phyloP scores from a whole-genome alignment of 345 rosid species.

The Pistacia integerrima region DNA sequence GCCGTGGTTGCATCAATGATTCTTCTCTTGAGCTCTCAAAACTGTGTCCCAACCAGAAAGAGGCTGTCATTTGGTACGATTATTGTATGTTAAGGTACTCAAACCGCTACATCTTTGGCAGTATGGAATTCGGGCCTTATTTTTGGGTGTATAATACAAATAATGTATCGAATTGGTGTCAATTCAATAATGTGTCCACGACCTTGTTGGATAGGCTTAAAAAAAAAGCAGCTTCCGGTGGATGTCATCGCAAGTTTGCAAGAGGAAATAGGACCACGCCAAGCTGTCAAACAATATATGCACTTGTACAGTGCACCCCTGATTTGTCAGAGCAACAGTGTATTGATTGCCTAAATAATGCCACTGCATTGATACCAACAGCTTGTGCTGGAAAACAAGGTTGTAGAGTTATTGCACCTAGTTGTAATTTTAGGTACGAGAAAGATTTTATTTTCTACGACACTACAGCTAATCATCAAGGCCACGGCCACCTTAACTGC shows the following conservation, averaged over 20 bases:
- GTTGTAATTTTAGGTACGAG: slow-evolving; percentile 18
- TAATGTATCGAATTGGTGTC: not conserved
- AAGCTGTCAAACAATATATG: slow-evolving; percentile 12
- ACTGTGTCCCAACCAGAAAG: slow-evolving; percentile 25
- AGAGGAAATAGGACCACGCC: slow-evolving; percentile 10
- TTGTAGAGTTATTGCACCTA: slow-evolving; percentile 12
- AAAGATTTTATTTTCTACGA: not conserved
- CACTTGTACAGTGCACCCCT: slow-evolving; percentile 45
- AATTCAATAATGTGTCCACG: slow-evolving; percentile 7
- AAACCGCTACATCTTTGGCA: slow-evolving; percentile 23
- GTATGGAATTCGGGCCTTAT: slow-evolving; percentile 19
- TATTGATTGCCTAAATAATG: slow-evolving; percentile 15
- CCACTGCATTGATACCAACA: not conserved
- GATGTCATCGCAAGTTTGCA: slow-evolving; percentile 29
- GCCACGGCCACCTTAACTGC: too few species aligned
- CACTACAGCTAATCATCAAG: too few species aligned
- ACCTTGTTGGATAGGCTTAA: slow-evolving; percentile 22
- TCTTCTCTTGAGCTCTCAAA: slow-evolving; percentile 23
- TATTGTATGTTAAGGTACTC: slow-evolving; percentile 46
- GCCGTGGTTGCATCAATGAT: slow-evolving; percentile 33
- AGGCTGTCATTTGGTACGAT: slow-evolving; percentile 39
- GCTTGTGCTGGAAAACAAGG: slow-evolving; percentile 4
- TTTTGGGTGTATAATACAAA: not conserved
- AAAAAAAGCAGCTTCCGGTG: slow-evolving; percentile 22
- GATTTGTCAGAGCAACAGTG: slow-evolving; percentile 29